Evolutionary conservation across 768 basidiomycete genomes (phyloP), one percentile per base, ranked within the genome.

Genomic region (Vararia minispora): DNA sequence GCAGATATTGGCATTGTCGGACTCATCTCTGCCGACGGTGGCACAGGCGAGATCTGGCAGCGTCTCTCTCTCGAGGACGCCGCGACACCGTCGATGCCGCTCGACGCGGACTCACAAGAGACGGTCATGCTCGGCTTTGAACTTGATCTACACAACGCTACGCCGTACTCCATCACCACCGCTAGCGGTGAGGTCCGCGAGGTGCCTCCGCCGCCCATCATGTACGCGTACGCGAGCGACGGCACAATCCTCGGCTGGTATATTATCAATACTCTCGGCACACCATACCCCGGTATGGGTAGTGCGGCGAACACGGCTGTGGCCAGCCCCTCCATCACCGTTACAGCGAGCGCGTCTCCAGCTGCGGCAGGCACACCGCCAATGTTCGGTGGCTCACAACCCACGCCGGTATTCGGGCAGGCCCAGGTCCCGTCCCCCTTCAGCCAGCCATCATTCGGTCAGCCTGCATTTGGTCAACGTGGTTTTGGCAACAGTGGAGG

Each of bases 171-270:
- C 6, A 57, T 61, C 37, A 60, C 59, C 9, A 59, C 57, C 9
- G 50, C 62, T 12, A 64, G 65, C 0, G 68, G 68, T 4, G 68
- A 69, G 45, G 55, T 53, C 11, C 49, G 60, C 5, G 62, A 63
- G 10, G 43, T 67, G 2, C 68, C 71, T 9, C 60, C 71, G 8
- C 65, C 66, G 10, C 85, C 85, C 0, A 63, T 85, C 39, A 58
- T 86, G 57, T 86, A 76, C 53, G 77, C 73, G 3, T 87, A 83
- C 55, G 66, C 82, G 9, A 84, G 76, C 38, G 85, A 89, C 50
- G 85, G 85, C 14, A 82, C 83, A 0, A 39, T 89, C 17, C 69
- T 76, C 33, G 85, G 66, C 3, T 89, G 85, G 83, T 64, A 76
- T 52, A 51, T 81, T 16, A 70, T 82, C 26, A 73, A 79, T 51